These are phyloP conservation scores for Calonectria leucothoes DNA, from an alignment of 2,329 filamentous ascomycete species.

Conservation along the genomic window DNA sequence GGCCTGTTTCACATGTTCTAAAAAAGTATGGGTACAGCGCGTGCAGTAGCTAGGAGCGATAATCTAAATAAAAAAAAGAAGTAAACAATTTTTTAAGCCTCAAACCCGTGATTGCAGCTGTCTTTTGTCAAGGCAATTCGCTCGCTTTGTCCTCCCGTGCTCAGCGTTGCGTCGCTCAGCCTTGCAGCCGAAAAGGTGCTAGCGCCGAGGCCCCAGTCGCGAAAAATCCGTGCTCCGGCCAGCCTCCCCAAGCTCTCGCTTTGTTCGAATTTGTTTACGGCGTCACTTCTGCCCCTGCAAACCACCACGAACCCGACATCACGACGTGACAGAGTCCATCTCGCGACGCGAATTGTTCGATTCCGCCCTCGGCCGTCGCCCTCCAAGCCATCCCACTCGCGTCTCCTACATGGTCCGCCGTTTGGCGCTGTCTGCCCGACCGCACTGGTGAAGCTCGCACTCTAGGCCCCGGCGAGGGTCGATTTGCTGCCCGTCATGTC, in stretches of 20 bases:
- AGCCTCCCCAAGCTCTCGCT: constrained; percentile 50
- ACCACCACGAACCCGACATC: constrained; percentile 31
- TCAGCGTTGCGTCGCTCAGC: constrained; percentile 40
- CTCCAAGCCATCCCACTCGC: constrained; percentile 27
- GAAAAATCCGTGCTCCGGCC: constrained; percentile 52
- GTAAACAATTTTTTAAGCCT: neutral
- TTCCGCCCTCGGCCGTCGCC: constrained; percentile 17
- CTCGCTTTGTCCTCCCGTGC: constrained; percentile 26
- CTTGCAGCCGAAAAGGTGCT: constrained; percentile 49
- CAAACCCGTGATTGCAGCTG: neutral
- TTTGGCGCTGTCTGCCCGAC: constrained; percentile 36
- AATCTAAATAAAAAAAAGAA: neutral
- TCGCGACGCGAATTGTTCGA: constrained; percentile 27
- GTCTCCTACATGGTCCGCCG: constrained; percentile 44
- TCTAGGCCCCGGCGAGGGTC: constrained; percentile 43
- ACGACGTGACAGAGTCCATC: constrained; percentile 35
- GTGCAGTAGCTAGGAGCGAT: neutral
- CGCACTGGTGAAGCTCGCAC: constrained; percentile 45
- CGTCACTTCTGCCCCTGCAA: constrained; percentile 34
- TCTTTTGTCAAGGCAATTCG: neutral
- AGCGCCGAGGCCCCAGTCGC: constrained; percentile 47
- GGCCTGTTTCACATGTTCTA: neutral
- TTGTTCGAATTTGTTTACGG: constrained; percentile 45
- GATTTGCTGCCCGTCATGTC: constrained; percentile 59
- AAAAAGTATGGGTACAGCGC: neutral